These are phyloP conservation scores for Saccharomycodes ludwigii DNA, from an alignment of 805 yeast species.

Conservation along the genomic window DNA sequence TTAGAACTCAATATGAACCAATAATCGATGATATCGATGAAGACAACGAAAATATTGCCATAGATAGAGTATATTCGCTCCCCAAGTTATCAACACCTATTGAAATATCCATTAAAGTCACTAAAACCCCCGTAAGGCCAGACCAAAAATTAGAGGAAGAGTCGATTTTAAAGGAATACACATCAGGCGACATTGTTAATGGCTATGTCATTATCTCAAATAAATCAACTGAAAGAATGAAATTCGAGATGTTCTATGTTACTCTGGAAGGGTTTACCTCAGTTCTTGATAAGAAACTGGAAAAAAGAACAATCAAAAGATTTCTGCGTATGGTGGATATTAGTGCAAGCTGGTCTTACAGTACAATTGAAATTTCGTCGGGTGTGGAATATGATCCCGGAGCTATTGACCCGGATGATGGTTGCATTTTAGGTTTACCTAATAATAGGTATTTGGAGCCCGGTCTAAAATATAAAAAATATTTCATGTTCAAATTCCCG, in stretches of 20 bases:
- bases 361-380: constrained; percentile 14
- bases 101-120: constrained; percentile 14
- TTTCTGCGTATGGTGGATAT: constrained; percentile 40
- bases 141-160: constrained; percentile 18
- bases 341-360: constrained; percentile 37
- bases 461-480: constrained; percentile 37
- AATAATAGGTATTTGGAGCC: constrained; percentile 35
- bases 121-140: constrained; percentile 14
- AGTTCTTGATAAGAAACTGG: constrained; percentile 9
- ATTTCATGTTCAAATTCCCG: constrained; percentile 46
- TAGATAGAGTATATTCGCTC: constrained; percentile 15
- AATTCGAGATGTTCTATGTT: constrained; percentile 47
- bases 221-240: constrained; percentile 27
- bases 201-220: constrained; percentile 38
- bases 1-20: too few relatives aligned
- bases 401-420: constrained; percentile 21
- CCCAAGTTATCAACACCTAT: constrained; percentile 13
- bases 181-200: constrained; percentile 41
- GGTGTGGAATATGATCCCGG: constrained; percentile 28
- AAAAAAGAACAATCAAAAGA: constrained; percentile 17
- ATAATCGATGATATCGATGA: background rate
- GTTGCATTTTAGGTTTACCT: constrained; percentile 28
- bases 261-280: constrained; percentile 40
- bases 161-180: constrained; percentile 30
- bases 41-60: constrained; percentile 7